Base-by-base conservation (phyloP, 1,284 basidiomycete species). In the Ceratobasidium sp. region DNA sequence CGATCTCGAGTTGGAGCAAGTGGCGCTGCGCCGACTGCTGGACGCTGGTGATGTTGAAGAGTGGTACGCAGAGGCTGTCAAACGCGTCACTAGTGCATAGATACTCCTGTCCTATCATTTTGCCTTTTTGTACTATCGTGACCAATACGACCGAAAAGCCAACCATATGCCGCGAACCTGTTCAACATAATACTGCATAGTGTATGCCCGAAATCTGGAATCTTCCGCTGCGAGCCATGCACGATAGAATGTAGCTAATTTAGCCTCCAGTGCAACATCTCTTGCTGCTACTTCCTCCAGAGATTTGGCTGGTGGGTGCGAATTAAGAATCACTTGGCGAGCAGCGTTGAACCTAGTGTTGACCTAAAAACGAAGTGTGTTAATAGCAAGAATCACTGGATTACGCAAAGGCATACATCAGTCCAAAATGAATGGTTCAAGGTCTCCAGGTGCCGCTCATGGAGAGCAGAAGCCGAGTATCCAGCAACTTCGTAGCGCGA, bases 361-460 rank as follows among this genome's bases (percentile, higher is more conserved):
- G 80, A 88, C 92, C 93, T 94, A 80, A 1, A 47, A 13, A 49
- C 73, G 42, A 58, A 35, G 7, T 7, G 23, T 35, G 31, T 39
- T 20, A n/a, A 7, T n/a, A 8, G 23, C 7, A 51, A 20, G 42
- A 4, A 51, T 31, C 13, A n/a, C 33, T 47, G 4, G 7, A 53
- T 10, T 13, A 31, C 33, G 54, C 54, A 26, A 26, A 15, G n/a
- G 86, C 91, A 80, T 80, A 94, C 92, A 76, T 94, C 90, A 65
- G 88, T 83, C 92, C 92, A 94, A 81, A 93, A 94, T 45, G 86
- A 84, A 76, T 94, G 90, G 78, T 93, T 90, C 80, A 91, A 90
- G 20, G 88, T 85, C 80, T 94, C 92, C 23, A 93, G 82, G 79
- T 90, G 89, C 82, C 69, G 39, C 33, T 74, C 69, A 53, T 74